phyloP scores from a whole-genome alignment of 345 rosid species.

The Hibiscus trionum region DNA sequence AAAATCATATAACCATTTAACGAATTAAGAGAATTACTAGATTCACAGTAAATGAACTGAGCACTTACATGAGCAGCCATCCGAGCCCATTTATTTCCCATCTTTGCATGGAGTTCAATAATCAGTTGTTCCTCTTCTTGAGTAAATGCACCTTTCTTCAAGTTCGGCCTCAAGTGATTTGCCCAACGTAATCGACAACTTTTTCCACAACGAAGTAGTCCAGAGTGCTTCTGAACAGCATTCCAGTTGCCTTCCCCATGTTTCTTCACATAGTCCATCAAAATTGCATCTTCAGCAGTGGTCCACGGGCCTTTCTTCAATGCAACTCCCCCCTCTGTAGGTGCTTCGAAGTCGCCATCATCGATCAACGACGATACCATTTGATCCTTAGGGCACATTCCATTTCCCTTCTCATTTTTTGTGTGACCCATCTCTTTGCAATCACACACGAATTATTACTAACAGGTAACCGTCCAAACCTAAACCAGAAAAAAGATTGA shows the following conservation, averaged over 20 bases:
- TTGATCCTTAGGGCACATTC: slow-evolving; percentile 42
- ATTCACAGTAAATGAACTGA: neutral
- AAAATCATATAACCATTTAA: neutral
- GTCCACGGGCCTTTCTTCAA: slow-evolving; percentile 99
- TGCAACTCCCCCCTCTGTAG: slow-evolving; percentile 28
- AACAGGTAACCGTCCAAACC: slow-evolving; percentile 38
- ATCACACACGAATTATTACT: slow-evolving; percentile 24
- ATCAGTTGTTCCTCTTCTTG: slow-evolving; percentile 86
- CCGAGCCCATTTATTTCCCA: slow-evolving; percentile 99
- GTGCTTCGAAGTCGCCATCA: slow-evolving; percentile 36
- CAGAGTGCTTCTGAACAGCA: slow-evolving; percentile 83
- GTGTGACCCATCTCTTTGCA: slow-evolving; percentile 57
- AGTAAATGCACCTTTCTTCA: slow-evolving; percentile 97
- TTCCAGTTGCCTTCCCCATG: slow-evolving; percentile 99
- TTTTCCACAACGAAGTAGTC: slow-evolving; percentile 90
- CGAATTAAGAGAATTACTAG: neutral
- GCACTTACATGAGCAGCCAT: slow-evolving; percentile 91
- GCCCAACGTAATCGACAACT: slow-evolving; percentile 99
- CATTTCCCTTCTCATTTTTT: slow-evolving; percentile 52
- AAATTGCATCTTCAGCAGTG: slow-evolving; percentile 77
- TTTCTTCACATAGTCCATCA: slow-evolving; percentile 82
- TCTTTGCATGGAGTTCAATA: slow-evolving; percentile 79
- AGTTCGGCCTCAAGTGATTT: slow-evolving; percentile 92
- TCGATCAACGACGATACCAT: slow-evolving; percentile 45
- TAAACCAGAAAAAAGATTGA: slow-evolving; percentile 21